Conservation (phyloP, 78 protist species). For the Tieghemostelium lacteum region DNA sequence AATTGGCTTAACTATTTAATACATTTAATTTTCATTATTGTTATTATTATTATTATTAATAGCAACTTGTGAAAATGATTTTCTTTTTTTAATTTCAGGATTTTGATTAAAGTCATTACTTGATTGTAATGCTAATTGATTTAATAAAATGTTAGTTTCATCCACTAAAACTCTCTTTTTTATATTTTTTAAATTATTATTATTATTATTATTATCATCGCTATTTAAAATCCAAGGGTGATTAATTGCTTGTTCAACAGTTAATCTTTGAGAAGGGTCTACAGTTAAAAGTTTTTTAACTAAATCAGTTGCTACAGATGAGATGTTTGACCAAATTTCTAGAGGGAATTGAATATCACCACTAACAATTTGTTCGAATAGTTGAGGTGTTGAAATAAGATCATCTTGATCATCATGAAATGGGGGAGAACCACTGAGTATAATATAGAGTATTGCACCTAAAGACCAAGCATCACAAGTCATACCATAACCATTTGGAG, state of each 20-base stretch:
- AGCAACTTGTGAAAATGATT: too few species aligned
- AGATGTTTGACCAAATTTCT: conserved; percentile 3
- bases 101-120: too few species aligned
- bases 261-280: conserved; percentile 85
- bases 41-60: too few species aligned
- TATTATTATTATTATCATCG: neutral
- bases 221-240: conserved; percentile 89
- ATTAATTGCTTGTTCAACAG: conserved; percentile 85
- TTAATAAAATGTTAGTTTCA: too few species aligned
- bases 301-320: conserved; percentile 55
- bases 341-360: conserved; percentile 21
- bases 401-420: conserved; percentile 42
- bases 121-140: too few species aligned
- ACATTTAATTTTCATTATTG: too few species aligned
- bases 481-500: conserved; percentile 44
- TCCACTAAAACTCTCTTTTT: too few species aligned
- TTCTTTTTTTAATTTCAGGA: too few species aligned
- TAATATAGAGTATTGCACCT: conserved; percentile 70
- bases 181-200: too few species aligned
- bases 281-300: conserved; percentile 85
- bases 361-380: conserved; percentile 29
- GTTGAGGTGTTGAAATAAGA: conserved; percentile 6
- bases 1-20: too few species aligned
- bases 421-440: conserved; percentile 52
- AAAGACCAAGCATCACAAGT: conserved; percentile 76